phyloP scores from a whole-genome alignment of 495 filamentous ascomycete species.

The Podospora fimiseda region DNA sequence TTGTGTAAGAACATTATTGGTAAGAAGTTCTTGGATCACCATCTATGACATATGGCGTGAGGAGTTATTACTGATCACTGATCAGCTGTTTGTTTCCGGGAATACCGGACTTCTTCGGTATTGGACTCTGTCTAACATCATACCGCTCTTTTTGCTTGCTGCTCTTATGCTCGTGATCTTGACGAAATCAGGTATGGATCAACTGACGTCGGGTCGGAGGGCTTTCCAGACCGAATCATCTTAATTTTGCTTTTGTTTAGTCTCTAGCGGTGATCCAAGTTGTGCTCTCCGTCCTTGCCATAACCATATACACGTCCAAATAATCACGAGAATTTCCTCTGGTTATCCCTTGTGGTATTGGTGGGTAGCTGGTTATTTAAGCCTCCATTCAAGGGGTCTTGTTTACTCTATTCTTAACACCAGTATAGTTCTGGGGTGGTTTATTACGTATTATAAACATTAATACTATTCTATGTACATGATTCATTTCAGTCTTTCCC shows the following conservation, averaged over 20 bases:
- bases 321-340: conserved; percentile 82
- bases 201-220: conserved; percentile 19
- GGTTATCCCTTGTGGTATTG: conserved; percentile 88
- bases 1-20: conserved; percentile 88
- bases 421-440: conserved; percentile 55
- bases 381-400: conserved; percentile 72
- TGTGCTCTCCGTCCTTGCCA: conserved; percentile 60
- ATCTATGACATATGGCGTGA: background rate
- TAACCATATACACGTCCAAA: conserved; percentile 88
- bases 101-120: conserved; percentile 81
- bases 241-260: no score
- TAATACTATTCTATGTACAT: background rate
- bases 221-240: no score
- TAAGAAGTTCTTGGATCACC: no score
- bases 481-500: background rate
- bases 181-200: conserved; percentile 51
- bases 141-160: conserved; percentile 84
- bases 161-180: conserved; percentile 71
- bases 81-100: conserved; percentile 54
- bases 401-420: conserved; percentile 90
- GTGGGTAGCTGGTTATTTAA: conserved; percentile 69
- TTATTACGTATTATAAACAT: background rate
- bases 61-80: no score
- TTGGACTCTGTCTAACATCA: conserved; percentile 79
- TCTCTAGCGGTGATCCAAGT: conserved; percentile 68